Evolutionary conservation across 495 filamentous ascomycete species (phyloP), one percentile per base, ranked within the genome.

Genomic region (Penicillium paradoxum): DNA sequence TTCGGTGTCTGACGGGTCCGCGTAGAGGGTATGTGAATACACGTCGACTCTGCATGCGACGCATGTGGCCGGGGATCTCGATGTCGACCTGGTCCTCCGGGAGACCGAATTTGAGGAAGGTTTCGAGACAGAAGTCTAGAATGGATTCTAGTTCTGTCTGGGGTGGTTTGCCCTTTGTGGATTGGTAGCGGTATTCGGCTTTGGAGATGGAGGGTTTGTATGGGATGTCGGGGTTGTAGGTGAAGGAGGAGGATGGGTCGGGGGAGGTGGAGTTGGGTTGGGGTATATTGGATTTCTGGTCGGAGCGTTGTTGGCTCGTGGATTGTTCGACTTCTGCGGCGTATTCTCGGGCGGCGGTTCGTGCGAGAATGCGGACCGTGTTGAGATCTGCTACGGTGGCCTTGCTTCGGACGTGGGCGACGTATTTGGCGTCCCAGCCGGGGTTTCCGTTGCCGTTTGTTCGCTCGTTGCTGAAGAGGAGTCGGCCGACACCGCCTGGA

Each of bases 301-400:
- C 44, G 13, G 21, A 13, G 21, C 15, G 14, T 13, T 30, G 15
- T 54, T 42, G 7, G 2, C 10, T 22, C 3, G 46, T 43, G 7
- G 52, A 10, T n/a, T 38, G 13, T 14, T 57, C 21, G n/a, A 33
- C 18, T n/a, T 51, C 45, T 2, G 34, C 44, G 10, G 43, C 44
- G 8, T 53, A 66, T 49, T 76, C 70, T 22, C 60, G 59, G 21
- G 67, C 51, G 9, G 73, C 76, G 15, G 63, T 64, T 51, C 66
- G 68, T 3, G 66, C 55, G 44, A 78, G 64, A 40, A 72, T 70
- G 40, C 75, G 70, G 42, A 76, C 62, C 19, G 74, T 77, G 39
- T 69, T 68, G 9, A 71, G 30, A 48, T 74, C 65, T 6, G 77
- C 72, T 42, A 68, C 30, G 6, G 65, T 54, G 22, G 59, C 56